phyloP scores from a whole-genome alignment of 129 eudicot species.

The Escallonia herrerae region DNA sequence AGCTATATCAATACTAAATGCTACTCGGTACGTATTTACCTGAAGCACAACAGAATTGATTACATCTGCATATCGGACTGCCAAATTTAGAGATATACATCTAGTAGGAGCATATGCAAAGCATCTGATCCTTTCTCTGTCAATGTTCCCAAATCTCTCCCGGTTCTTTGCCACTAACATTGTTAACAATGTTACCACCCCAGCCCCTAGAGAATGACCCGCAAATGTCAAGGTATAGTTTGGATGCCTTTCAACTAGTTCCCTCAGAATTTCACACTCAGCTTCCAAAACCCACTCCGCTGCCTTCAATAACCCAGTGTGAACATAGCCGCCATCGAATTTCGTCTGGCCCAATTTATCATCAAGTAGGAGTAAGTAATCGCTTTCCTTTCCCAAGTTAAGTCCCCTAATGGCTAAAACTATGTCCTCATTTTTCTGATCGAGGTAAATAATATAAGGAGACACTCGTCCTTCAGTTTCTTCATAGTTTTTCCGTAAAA shows the following conservation, averaged over 20 bases:
- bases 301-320: conserved; percentile 78
- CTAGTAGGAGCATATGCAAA: conserved; percentile 92
- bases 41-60: conserved; percentile 91
- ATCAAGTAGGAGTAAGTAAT: conserved; percentile 70
- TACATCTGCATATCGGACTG: conserved; percentile 94
- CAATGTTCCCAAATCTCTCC: conserved; percentile 63
- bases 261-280: conserved; percentile 58
- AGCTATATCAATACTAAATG: no score
- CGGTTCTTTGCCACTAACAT: conserved; percentile 66
- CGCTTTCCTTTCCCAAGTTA: conserved; percentile 70
- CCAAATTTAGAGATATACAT: conserved; percentile 88
- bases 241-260: conserved; percentile 48
- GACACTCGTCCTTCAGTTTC: conserved; percentile 75
- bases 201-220: conserved; percentile 98
- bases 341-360: conserved; percentile 78
- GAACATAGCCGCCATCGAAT: conserved; percentile 93
- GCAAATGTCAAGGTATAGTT: conserved; percentile 82
- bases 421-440: conserved; percentile 67
- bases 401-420: conserved; percentile 77
- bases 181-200: conserved; percentile 77
- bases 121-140: conserved; percentile 79
- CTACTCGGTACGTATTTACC: conserved; percentile 32
- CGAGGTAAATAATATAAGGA: conserved; percentile 81
- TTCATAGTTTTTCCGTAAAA: conserved; percentile 49
- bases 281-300: conserved; percentile 81